phyloP scores from a whole-genome alignment of 768 basidiomycete genomes.

The Mycena vulgaris region DNA sequence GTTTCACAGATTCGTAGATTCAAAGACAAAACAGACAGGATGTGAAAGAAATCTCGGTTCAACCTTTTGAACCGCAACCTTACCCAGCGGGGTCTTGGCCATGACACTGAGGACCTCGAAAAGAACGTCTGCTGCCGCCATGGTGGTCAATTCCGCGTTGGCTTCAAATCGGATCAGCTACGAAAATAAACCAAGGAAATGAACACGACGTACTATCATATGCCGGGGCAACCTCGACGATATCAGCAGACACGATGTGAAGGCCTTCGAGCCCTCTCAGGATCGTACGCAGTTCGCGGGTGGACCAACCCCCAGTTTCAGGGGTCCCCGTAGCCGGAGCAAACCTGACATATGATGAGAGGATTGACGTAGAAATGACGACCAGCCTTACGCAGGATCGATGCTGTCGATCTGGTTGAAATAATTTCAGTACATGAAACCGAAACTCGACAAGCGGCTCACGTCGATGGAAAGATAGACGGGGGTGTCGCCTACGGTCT shows the following conservation, averaged over 20 bases:
- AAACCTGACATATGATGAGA: conserved; percentile 51
- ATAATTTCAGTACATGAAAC: not conserved
- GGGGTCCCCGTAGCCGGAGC: conserved; percentile 91
- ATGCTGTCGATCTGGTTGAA: conserved; percentile 77
- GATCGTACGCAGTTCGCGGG: conserved; percentile 85
- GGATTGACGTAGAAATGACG: not conserved
- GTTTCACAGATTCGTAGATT: not conserved
- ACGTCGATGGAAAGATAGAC: conserved; percentile 88
- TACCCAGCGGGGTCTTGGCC: conserved; percentile 85
- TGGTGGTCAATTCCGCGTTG: conserved; percentile 55
- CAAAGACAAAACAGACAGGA: not conserved
- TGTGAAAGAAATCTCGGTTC: not conserved
- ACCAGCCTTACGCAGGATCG: conserved; percentile 67
- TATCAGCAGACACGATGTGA: conserved; percentile 84
- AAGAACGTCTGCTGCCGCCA: conserved; percentile 66
- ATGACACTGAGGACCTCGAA: conserved; percentile 85
- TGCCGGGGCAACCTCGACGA: conserved; percentile 89
- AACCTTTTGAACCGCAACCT: conserved; percentile 49
- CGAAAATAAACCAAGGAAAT: not conserved
- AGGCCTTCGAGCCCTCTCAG: conserved; percentile 83
- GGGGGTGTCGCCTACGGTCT: conserved; percentile 81
- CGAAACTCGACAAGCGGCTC: conserved; percentile 38
- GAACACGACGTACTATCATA: conserved; percentile 62
- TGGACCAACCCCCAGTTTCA: conserved; percentile 89
- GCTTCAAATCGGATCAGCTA: conserved; percentile 17